Evolutionary conservation across 2,329 filamentous ascomycete species (phyloP).

Genomic region (Lachnellula hyalina): DNA sequence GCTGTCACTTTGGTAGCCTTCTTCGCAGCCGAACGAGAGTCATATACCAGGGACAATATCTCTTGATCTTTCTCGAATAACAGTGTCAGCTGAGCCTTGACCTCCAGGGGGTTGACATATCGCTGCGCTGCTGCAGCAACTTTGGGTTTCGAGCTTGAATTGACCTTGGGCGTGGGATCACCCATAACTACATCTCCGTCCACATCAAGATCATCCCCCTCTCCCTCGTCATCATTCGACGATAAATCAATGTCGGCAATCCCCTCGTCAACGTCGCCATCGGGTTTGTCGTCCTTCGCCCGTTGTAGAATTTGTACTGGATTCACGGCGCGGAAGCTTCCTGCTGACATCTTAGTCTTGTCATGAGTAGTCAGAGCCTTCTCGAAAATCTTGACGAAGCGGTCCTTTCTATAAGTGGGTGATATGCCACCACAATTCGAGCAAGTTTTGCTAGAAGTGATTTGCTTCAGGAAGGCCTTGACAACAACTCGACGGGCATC

Average conservation of each 20-base stretch:
- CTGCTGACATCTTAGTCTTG: constrained; percentile 68
- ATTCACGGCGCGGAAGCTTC: constrained; percentile 45
- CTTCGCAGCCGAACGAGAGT: constrained; percentile 56
- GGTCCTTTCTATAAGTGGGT: constrained; percentile 81
- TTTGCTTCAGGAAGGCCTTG: constrained; percentile 73
- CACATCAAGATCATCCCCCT: constrained; percentile 45
- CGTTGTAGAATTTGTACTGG: constrained; percentile 34
- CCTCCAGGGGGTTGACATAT: constrained; percentile 79
- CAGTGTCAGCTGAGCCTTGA: constrained; percentile 69
- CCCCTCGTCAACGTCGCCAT: constrained; percentile 52
- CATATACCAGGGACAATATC: constrained; percentile 78
- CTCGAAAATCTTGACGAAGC: constrained; percentile 89
- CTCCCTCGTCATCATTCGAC: constrained; percentile 38
- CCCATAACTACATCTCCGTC: constrained; percentile 56
- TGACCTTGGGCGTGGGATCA: constrained; percentile 37
- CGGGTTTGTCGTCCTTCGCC: constrained; percentile 33
- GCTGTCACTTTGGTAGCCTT: constrained; percentile 55
- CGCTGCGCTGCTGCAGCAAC: constrained; percentile 48
- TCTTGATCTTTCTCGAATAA: constrained; percentile 87
- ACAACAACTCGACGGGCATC: constrained; percentile 72
- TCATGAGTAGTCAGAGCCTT: constrained; percentile 72
- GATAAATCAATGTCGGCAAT: constrained; percentile 60
- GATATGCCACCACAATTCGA: constrained; percentile 63
- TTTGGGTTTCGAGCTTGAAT: constrained; percentile 34
- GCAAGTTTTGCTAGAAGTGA: constrained; percentile 67